Base-by-base conservation (phyloP, 2,329 filamentous ascomycete species). In the Alternaria metachromatica region DNA sequence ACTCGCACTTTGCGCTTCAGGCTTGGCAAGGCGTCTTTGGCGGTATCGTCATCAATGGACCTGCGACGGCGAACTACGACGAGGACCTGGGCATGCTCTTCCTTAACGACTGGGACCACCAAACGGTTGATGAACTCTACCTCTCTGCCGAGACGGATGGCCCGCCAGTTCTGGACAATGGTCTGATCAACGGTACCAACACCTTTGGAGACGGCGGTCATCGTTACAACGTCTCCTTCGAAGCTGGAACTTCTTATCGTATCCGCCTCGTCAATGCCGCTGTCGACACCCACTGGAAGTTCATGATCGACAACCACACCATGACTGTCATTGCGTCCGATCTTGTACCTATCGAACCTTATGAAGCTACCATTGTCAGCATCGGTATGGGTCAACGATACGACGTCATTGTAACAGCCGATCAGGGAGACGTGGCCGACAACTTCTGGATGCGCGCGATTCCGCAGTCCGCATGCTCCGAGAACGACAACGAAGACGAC, bases 161-260 rank as follows among this genome's bases (percentile, higher is more conserved):
- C 3, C 78, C 80, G 4, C 78, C 73, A 10, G 78, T 72, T 5
- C 68, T 83, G 11, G 80, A 82, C 67, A 83, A 79, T 53, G 80
- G 78, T 56, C 70, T 83, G 6, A 83, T 84, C 73, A 84, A 84
- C 66, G 82, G 82, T 21, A 80, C 76, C 63, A 83, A 83, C 64
- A 76, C 77, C 1, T 82, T 75, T 66, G 70, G 72, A 5, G 70
- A 74, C 46, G 73, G 69, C 12, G 72, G 75, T 5, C 69, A 63
- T 21, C 76, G 78, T 37, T 83, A 79, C 71, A 77, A 79, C 44
- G 63, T 61, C 0, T 63, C 68, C 4, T 84, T 84, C 64, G 67
- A 73, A 4, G 71, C 74, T 5, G 81, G 80, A 20, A 83, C 80
- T 45, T 80, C 76, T 1, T 81, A 84, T 56, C 78, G 78, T 4